A percentile compares a stretch with the other conserved stretches of the same genome.
phyloP scores from a whole-genome alignment of 441 rosid genomes.

The Adansonia grandidieri region DNA sequence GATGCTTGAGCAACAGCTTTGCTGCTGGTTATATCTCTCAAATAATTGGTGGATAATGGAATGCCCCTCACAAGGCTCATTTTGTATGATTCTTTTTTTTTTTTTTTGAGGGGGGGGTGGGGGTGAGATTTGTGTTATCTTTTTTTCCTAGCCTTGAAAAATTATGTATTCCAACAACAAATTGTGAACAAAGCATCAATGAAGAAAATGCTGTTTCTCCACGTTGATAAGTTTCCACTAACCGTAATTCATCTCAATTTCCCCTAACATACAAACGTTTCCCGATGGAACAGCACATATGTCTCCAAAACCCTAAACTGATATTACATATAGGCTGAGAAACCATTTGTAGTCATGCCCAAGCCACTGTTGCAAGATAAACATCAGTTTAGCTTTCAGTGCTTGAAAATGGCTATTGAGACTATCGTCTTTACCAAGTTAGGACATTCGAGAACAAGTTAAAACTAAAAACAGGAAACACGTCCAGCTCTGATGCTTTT shows the following conservation, averaged over 20 bases:
- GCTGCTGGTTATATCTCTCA: not conserved
- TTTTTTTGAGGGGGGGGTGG: not conserved
- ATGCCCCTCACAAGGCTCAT: slow-evolving; percentile 2
- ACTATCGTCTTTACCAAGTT: not conserved
- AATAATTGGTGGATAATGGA: not conserved
- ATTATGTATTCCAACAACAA: slow-evolving; percentile 24
- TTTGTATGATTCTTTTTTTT: slow-evolving; percentile 28
- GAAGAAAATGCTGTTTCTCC: slow-evolving; percentile 14
- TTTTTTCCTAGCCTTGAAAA: not conserved
- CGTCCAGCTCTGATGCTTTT: not conserved
- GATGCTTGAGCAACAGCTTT: slow-evolving; percentile 32
- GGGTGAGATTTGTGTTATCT: not conserved
- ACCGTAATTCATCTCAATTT: not conserved
- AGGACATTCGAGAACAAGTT: not conserved
- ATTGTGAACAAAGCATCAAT: slow-evolving; percentile 20
- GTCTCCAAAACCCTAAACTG: not conserved
- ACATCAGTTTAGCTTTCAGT: not conserved
- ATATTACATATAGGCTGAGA: too few relatives aligned
- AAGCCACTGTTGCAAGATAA: not conserved
- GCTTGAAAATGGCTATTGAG: not conserved
- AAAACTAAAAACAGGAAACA: not conserved
- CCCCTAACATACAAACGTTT: not conserved
- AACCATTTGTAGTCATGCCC: too few relatives aligned
- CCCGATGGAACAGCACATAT: too few relatives aligned
- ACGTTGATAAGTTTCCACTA: not conserved